Base-by-base conservation (phyloP, 2,329 filamentous ascomycete species). In the Chaetomium sp. region DNA sequence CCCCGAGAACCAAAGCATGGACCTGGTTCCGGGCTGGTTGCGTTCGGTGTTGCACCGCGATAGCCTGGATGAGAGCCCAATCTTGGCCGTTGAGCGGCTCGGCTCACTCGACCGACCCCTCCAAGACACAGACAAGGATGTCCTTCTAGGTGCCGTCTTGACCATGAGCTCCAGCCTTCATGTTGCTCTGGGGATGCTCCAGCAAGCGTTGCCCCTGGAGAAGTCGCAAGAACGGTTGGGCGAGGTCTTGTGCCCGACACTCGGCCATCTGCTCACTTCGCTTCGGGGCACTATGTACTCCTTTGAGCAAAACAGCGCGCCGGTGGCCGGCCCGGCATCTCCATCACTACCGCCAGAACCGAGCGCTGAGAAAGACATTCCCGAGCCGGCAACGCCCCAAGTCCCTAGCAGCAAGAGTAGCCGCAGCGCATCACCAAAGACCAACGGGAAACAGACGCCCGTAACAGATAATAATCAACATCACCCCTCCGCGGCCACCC, bases 1-100 rank as follows among this genome's bases (percentile, higher is more conserved):
- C 2, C 38, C 54, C 8, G 42, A 36, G 9, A 36, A 36, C 9
- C 38, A 46, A 54, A 49, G 38, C 38, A 63, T 64, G 62, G 57
- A 56, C 44, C 56, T 61, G 40, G 51, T 65, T 19, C 59, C 60
- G 19, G 63, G 62, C 32, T 64, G 63, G 63, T 57, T 64, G n/a
- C 48, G 62, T 41, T 61, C 60, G 6, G 59, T 59, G n/a, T 34
- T 47, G 9, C 58, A 59, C 42, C 56, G 62, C 38, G 58, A 60
- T 32, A 51, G 27, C 54, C 45, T 58, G 48, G 48, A 55, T 6
- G 54, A 59, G 45, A 62, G 51, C 53, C 61, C 63, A 35, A 43
- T 65, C 47, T 44, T 60, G 8, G 55, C 58, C 43, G 46, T 65
- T 10, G 58, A 63, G 54, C 53, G 52, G 56, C 63, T 65, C 37